These are phyloP conservation scores for Xylariaceae sp. DNA, from an alignment of 2,329 filamentous ascomycete genomes.

Conservation along the genomic window DNA sequence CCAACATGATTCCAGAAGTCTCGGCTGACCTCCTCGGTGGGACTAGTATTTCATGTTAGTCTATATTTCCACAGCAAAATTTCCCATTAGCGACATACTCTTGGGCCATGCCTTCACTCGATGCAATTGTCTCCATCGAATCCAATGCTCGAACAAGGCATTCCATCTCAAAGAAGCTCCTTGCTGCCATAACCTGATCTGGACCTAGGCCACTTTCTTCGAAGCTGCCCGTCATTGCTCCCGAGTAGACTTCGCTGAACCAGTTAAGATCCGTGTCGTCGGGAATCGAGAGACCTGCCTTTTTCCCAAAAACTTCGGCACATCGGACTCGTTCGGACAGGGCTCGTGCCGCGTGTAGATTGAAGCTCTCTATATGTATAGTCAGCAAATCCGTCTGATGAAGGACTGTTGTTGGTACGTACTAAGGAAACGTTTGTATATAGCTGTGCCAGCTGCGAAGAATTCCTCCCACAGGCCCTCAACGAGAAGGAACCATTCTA, in stretches of 20 bases:
- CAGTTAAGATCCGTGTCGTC: conserved; percentile 33
- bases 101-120: conserved; percentile 47
- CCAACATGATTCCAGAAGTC: conserved; percentile 54
- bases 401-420: conserved; percentile 39
- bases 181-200: conserved; percentile 48
- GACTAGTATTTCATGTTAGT: conserved; percentile 27
- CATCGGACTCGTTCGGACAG: conserved; percentile 51
- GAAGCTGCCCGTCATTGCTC: conserved; percentile 21
- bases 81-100: conserved; percentile 41
- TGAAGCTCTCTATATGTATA: conserved; percentile 40
- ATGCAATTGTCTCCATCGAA: conserved; percentile 62
- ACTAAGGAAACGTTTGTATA: conserved; percentile 85
- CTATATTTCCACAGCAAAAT: neutral
- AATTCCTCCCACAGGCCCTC: conserved; percentile 68
- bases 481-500: conserved; percentile 81
- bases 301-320: conserved; percentile 41
- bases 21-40: conserved; percentile 32
- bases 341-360: conserved; percentile 52
- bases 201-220: conserved; percentile 35
- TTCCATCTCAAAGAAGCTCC: conserved; percentile 66
- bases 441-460: conserved; percentile 62
- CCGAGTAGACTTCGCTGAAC: conserved; percentile 29
- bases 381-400: conserved; percentile 6
- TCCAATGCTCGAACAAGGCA: conserved; percentile 62
- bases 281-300: conserved; percentile 29